Percentiles rank a stretch among this genome's conserved stretches.
phyloP scores from a whole-genome alignment of 257 asterid species.

The Solanum ahanhuiri region DNA sequence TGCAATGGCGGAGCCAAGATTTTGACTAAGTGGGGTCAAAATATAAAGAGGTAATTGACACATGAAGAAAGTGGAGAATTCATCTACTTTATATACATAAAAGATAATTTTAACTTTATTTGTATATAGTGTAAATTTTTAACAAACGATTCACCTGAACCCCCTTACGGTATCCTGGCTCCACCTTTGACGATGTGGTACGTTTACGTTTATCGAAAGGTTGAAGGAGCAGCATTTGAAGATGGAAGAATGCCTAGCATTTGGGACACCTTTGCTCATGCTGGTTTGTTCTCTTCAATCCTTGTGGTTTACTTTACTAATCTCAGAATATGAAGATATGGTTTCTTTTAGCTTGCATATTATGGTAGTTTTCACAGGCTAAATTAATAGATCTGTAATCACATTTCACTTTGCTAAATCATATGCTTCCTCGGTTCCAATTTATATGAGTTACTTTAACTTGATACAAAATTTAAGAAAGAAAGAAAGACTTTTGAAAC shows the following conservation, averaged over 20 bases:
- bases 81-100: too few relatives aligned
- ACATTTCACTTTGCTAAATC: neutral
- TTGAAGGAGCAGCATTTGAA: conserved; percentile 36
- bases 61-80: too few relatives aligned
- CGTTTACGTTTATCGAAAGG: conserved; percentile 3
- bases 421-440: neutral
- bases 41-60: too few relatives aligned
- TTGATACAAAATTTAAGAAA: too few relatives aligned
- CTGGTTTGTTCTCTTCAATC: conserved; percentile 15
- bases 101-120: neutral
- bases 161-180: neutral
- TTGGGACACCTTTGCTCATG: conserved; percentile 37
- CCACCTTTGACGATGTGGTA: neutral
- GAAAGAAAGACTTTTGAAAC: too few relatives aligned
- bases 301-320: neutral
- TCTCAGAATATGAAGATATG: neutral
- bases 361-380: neutral
- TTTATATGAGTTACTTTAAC: too few relatives aligned
- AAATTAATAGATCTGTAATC: neutral
- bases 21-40: neutral
- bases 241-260: conserved; percentile 40
- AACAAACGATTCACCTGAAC: neutral
- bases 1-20: neutral
- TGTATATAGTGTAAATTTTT: too few relatives aligned
- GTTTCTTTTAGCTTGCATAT: neutral